Evolutionary conservation across 129 eudicot genomes (phyloP).

Genomic region (Flaveria bidentis): DNA sequence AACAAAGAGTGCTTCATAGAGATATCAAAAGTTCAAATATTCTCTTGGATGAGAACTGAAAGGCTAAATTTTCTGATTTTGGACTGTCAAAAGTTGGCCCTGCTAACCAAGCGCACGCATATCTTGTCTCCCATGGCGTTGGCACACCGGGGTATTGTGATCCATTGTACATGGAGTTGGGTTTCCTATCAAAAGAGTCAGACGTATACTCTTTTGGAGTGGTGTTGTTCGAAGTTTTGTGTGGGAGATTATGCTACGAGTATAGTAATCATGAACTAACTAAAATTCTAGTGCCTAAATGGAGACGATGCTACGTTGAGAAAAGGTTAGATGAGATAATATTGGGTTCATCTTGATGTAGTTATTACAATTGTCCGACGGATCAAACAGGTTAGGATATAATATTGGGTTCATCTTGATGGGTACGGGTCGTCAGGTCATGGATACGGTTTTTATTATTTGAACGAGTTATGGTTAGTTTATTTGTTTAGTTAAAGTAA

Average conservation of each 20-base stretch:
- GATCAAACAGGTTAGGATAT: too few species aligned
- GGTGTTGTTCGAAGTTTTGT: background rate
- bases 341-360: too few species aligned
- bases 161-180: background rate
- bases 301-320: background rate
- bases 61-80: background rate
- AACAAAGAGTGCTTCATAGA: constrained; percentile 24
- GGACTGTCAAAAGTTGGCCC: background rate
- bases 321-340: background rate
- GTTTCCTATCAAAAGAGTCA: background rate
- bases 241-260: background rate
- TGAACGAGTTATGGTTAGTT: too few species aligned
- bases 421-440: too few species aligned
- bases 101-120: background rate
- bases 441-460: too few species aligned
- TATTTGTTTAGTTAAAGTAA: too few species aligned
- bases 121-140: background rate
- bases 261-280: background rate
- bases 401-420: too few species aligned
- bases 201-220: constrained; percentile 2
- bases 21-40: constrained; percentile 20
- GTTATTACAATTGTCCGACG: too few species aligned
- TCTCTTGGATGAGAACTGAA: background rate
- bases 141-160: background rate
- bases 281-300: background rate